phyloP scores from a whole-genome alignment of 2,329 filamentous ascomycete genomes.

The Xylaria digitata region DNA sequence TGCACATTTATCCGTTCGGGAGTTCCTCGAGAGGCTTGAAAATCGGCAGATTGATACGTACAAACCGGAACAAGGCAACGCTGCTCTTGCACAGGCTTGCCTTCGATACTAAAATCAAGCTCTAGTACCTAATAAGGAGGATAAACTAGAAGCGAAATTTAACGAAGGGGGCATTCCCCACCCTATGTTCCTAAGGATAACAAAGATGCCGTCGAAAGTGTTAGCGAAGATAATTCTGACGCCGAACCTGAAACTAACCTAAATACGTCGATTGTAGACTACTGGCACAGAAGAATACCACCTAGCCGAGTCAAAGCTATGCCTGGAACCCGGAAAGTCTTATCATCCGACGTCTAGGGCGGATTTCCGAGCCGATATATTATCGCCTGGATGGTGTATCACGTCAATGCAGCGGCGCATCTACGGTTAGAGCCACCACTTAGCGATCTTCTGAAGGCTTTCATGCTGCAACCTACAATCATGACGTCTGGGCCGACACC shows the following conservation, averaged over 20 bases:
- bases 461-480: slow-evolving; percentile 1
- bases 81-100: not conserved
- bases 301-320: not conserved
- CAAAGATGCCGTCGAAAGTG: not conserved
- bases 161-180: too few relatives aligned
- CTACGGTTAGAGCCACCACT: not conserved
- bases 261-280: not conserved
- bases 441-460: slow-evolving; percentile 8
- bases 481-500: not conserved
- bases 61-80: too few relatives aligned
- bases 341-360: not conserved
- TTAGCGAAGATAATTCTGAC: too few relatives aligned
- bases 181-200: too few relatives aligned
- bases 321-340: not conserved
- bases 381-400: slow-evolving; percentile 2
- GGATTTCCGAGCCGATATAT: not conserved
- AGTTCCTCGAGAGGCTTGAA: too few relatives aligned
- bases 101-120: slow-evolving; percentile 1
- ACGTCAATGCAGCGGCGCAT: not conserved
- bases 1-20: too few relatives aligned
- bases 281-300: not conserved
- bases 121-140: not conserved
- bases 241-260: too few relatives aligned
- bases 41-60: too few relatives aligned
- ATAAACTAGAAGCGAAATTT: too few relatives aligned